Percentiles rank a stretch among this genome's conserved stretches.
These are phyloP conservation scores for Arctium minus DNA, from an alignment of 129 eudicot genomes.

Conservation along the genomic window DNA sequence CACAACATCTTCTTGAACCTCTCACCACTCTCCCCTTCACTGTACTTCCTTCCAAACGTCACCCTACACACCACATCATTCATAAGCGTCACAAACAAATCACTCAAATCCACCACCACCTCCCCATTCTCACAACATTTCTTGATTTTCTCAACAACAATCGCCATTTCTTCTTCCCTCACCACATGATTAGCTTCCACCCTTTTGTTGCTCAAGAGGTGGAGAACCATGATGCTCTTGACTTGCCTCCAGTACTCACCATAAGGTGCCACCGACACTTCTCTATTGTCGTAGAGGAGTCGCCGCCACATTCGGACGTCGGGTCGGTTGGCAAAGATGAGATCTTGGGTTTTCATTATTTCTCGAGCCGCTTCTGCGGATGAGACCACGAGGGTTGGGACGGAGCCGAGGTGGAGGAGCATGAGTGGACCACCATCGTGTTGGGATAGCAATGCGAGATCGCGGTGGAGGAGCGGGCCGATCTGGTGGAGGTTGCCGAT, in stretches of 20 bases:
- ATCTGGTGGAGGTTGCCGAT: slow-evolving; percentile 76
- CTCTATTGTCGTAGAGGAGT: slow-evolving; percentile 41
- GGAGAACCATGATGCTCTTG: slow-evolving; percentile 55
- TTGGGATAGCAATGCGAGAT: slow-evolving; percentile 45
- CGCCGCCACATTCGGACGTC: slow-evolving; percentile 20
- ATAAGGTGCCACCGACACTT: slow-evolving; percentile 55
- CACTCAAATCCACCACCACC: slow-evolving; percentile 45
- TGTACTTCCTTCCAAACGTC: slow-evolving; percentile 57
- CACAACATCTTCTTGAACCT: slow-evolving; percentile 31
- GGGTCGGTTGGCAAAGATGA: slow-evolving; percentile 51
- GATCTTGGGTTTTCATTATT: slow-evolving; percentile 66
- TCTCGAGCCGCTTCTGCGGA: slow-evolving; percentile 61
- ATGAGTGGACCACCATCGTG: slow-evolving; percentile 55
- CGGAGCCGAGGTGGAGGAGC: slow-evolving; percentile 56
- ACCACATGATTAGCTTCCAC: slow-evolving; percentile 38
- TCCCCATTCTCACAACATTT: background rate
- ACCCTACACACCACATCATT: slow-evolving; percentile 44
- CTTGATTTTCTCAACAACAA: slow-evolving; percentile 35
- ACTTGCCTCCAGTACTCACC: slow-evolving; percentile 74
- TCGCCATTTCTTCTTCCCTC: slow-evolving; percentile 46
- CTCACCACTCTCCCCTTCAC: slow-evolving; percentile 31
- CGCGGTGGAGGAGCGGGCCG: slow-evolving; percentile 45
- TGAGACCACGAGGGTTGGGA: slow-evolving; percentile 52
- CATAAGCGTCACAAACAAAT: slow-evolving; percentile 29
- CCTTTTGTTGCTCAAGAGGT: slow-evolving; percentile 52